Conservation (phyloP, 2,329 filamentous ascomycete species). For the Thermomyces lanuginosus region DNA sequence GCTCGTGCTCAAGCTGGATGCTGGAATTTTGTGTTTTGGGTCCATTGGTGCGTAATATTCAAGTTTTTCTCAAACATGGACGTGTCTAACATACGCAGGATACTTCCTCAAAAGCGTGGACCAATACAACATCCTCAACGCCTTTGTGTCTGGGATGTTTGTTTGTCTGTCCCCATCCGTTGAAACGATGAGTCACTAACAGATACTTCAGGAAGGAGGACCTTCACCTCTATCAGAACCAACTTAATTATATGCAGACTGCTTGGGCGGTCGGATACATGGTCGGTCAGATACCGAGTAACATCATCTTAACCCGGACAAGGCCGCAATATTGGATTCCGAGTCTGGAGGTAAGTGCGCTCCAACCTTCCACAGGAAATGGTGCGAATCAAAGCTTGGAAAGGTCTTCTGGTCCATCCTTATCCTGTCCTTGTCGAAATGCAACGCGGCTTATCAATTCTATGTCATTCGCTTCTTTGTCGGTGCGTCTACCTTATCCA, state of each 20-base stretch:
- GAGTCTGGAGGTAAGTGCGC: conserved; percentile 29
- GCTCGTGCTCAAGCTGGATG: conserved; percentile 35
- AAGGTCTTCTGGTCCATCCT: conserved; percentile 34
- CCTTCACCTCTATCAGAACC: conserved; percentile 35
- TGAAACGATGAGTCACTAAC: conserved; percentile 2
- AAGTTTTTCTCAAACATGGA: background rate
- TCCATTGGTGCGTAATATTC: conserved; percentile 19
- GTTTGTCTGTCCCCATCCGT: conserved; percentile 2
- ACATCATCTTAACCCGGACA: conserved; percentile 36
- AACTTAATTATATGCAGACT: conserved; percentile 41
- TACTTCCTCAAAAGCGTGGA: conserved; percentile 38
- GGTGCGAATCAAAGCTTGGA: conserved; percentile 1
- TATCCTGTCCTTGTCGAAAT: conserved; percentile 29
- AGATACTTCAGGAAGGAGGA: conserved; percentile 34
- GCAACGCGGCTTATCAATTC: conserved; percentile 29
- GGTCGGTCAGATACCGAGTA: conserved; percentile 36
- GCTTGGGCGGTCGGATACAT: conserved; percentile 46
- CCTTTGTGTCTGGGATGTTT: conserved; percentile 33
- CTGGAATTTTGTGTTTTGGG: conserved; percentile 33
- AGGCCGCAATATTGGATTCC: conserved; percentile 36
- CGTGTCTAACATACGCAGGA: conserved; percentile 12
- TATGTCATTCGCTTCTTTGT: conserved; percentile 35
- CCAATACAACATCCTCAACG: conserved; percentile 31
- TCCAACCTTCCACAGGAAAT: conserved; percentile 3
- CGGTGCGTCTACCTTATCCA: conserved; percentile 12